These are phyloP conservation scores for Pythium brassicae DNA, from an alignment of 352 stramenopile genomes.

Conservation along the genomic window DNA sequence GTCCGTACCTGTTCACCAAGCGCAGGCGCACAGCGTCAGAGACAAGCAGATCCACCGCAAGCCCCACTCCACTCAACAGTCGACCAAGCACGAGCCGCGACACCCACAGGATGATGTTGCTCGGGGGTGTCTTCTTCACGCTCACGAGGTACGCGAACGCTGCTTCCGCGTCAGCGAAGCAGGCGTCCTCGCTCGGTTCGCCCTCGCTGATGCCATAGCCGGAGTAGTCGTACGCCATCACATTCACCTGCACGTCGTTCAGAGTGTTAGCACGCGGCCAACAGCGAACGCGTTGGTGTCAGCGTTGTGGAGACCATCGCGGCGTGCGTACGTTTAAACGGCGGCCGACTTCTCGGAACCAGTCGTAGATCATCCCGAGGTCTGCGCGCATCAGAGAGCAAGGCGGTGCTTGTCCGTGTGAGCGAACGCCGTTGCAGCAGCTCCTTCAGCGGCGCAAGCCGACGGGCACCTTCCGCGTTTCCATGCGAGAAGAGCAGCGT, in stretches of 20 bases:
- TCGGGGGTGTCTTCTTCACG: slow-evolving; percentile 87
- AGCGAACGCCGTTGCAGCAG: background rate
- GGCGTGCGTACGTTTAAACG: slow-evolving; percentile 44
- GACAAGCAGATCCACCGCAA: background rate
- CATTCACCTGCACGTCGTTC: slow-evolving; percentile 47
- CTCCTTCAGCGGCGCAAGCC: background rate
- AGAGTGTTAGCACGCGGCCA: background rate
- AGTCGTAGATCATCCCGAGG: slow-evolving; percentile 97
- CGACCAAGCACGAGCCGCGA: slow-evolving; percentile 6
- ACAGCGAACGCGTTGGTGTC: background rate
- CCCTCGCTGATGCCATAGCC: slow-evolving; percentile 96
- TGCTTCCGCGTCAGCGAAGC: slow-evolving; percentile 94
- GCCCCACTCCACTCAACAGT: background rate
- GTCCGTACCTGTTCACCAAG: slow-evolving; percentile 61
- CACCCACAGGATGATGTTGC: slow-evolving; percentile 95
- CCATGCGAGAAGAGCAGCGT: slow-evolving; percentile 97
- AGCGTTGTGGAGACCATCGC: no score
- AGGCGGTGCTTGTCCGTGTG: background rate
- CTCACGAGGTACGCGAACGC: slow-evolving; percentile 94
- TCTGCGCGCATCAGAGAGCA: slow-evolving; percentile 41
- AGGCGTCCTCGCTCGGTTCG: slow-evolving; percentile 90
- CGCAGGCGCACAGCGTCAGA: background rate
- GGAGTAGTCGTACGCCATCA: slow-evolving; percentile 95
- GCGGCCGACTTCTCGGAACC: slow-evolving; percentile 92
- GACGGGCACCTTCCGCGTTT: slow-evolving; percentile 90